These are phyloP conservation scores for Boehmeria nivea DNA, from an alignment of 306 rosid species.

Conservation along the genomic window DNA sequence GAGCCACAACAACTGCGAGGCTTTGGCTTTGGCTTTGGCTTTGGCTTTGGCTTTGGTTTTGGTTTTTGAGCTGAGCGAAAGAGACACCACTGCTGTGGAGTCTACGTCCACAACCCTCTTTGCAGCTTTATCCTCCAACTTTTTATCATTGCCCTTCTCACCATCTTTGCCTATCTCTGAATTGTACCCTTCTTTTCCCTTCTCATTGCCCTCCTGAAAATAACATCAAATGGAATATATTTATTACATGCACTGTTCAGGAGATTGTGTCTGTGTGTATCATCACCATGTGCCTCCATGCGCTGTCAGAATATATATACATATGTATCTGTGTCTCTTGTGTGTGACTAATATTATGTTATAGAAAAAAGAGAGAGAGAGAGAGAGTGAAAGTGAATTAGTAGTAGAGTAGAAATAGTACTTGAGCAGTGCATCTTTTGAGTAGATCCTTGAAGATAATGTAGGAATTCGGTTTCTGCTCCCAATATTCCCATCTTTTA, in stretches of 20 bases:
- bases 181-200: conserved; percentile 7
- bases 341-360: too few species aligned
- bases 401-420: conserved; percentile 17
- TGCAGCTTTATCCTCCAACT: conserved; percentile 19
- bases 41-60: too few species aligned
- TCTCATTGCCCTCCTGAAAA: conserved; percentile 10
- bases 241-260: background rate
- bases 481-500: conserved; percentile 20
- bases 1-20: conserved; percentile 23
- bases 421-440: conserved; percentile 34
- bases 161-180: background rate
- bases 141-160: conserved; percentile 23
- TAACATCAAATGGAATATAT: background rate
- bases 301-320: background rate
- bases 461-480: conserved; percentile 41
- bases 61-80: conserved; percentile 34
- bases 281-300: conserved; percentile 1
- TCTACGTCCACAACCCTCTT: background rate
- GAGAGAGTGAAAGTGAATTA: background rate
- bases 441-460: conserved; percentile 52
- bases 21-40: too few species aligned
- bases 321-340: background rate
- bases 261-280: background rate
- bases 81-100: conserved; percentile 30
- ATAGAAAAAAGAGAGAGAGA: too few species aligned